Conservation (phyloP, 2,329 filamentous ascomycete genomes). For the Ceratocystis variospora region DNA sequence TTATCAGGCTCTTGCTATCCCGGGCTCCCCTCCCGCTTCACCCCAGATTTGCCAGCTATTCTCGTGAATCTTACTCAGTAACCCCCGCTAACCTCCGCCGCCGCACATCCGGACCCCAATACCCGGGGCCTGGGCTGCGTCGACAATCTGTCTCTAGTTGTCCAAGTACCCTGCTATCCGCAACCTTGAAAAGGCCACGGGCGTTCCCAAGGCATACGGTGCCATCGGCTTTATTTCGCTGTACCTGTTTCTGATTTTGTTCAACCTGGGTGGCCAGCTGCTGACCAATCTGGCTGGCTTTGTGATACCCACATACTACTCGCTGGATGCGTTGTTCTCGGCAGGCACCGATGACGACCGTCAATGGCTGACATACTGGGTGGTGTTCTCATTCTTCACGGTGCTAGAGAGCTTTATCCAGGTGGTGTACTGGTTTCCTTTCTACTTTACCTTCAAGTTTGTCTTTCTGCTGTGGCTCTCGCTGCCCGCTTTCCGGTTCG, state of each 20-base stretch:
- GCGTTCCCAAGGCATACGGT: constrained; percentile 72
- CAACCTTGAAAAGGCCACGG: constrained; percentile 75
- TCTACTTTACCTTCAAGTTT: constrained; percentile 99
- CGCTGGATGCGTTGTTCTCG: constrained; percentile 62
- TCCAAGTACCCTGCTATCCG: constrained; percentile 72
- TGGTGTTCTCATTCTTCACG: constrained; percentile 71
- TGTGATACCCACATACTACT: constrained; percentile 73
- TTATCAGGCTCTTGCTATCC: too few species aligned
- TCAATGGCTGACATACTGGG: constrained; percentile 81
- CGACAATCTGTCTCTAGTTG: constrained; percentile 41
- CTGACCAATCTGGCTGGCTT: constrained; percentile 79
- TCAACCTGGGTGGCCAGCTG: constrained; percentile 82
- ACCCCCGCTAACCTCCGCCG: constrained; percentile 1
- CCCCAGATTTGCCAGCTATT: too few species aligned
- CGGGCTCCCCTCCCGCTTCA: too few species aligned
- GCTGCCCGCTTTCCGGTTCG: constrained; percentile 84
- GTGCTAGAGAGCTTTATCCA: constrained; percentile 70
- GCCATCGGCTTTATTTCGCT: constrained; percentile 61
- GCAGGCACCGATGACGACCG: constrained; percentile 61
- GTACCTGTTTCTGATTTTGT: constrained; percentile 85
- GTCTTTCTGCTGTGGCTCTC: constrained; percentile 94
- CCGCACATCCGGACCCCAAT: background rate
- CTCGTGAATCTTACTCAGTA: background rate
- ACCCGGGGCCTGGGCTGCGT: background rate
- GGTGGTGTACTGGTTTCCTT: constrained; percentile 90